Evolutionary conservation across 495 filamentous ascomycete genomes (phyloP), one percentile per base, ranked within the genome.

Genomic region (Cercophora scortea): DNA sequence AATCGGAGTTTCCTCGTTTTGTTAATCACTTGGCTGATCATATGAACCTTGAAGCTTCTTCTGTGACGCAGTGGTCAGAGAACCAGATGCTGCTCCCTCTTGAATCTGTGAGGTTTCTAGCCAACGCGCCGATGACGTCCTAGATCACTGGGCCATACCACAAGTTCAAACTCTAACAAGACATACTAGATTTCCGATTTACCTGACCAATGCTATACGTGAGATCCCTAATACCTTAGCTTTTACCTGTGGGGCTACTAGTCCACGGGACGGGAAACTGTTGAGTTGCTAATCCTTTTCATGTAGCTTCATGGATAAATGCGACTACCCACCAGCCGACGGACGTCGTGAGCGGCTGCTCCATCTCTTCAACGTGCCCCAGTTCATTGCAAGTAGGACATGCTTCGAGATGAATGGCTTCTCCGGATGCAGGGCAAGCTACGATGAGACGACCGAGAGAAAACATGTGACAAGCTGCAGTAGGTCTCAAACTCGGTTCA

Each of bases 341-440:
- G 48, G 36, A 5, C 41, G 45, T 6, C 53, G 60, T 9, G 53
- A 59, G 36, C 42, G 32, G 13, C 41, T 59, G 10, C 57, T 62
- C 2, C 49, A 45, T 9, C 48, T 56, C 17, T 60, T 62, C 51
- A 45, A 55, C 38, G 60, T 62, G 32, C 60, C 60, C n/a, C 8
- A 13, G 8, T 62, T 54, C 33, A 48, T 62, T n/a, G 57, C 51
- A 16, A 55, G 46, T 32, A 38, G 54, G 13, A 60, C 60, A 11
- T 62, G 60, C 41, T 60, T 62, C 32, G 60, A 62, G 35, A 12
- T 62, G 4, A 62, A 60, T 45, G 60, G 57, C 38, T 62, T 54
- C 54, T 59, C 56, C 42, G 60, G 60, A 7, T 48, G 49, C 45
- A 54, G 47, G 4, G 34, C 51, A 32, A 43, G n/a, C 16, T 60